Evolutionary conservation across 2,329 filamentous ascomycete species (phyloP), one percentile per base, ranked within the genome.

Genomic region (Volutella citrinella): DNA sequence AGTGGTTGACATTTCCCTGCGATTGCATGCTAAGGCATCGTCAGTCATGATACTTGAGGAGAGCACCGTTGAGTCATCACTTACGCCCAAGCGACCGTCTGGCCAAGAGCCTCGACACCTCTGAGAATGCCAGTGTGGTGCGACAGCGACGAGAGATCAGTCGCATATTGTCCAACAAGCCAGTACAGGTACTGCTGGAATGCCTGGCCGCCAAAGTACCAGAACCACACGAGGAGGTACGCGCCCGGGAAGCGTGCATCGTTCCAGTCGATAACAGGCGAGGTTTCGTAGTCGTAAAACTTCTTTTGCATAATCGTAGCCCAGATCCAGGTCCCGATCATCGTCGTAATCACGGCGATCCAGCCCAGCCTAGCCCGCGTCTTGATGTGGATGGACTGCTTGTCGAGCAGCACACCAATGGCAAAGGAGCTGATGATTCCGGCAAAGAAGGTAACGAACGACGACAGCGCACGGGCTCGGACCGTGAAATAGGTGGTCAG

Each of bases 321-420:
- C 43, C 43, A 46, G 19, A 45, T 46, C 42, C 38, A 46, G 4
- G 43, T 45, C 5, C 43, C 43, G 0, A 33, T 27, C 0, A 46
- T 28, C 0, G 45, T 16, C 0, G 32, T 36, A 0, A 45, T 22
- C 5, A 46, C 42, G 31, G 19, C 7, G 22, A 28, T 11, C 18
- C 29, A 46, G 41, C 3, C 27, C 10, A 40, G 56, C 4, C 64
- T 72, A 19, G 77, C 77, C 28, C 49, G 45, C 5, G 41, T 48
- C 17, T 48, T 48, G 30, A 48, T 48, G 3, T 29, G 43, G 4
- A 48, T 48, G 0, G 41, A 43, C 23, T 48, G 44, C 5, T 42
- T 32, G 25, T 48, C 45, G 17, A 48, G 32, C 8, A 40, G 32
- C 14, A 25, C 19, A 9, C 28, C 32, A 17, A 40, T 35, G 14